These are phyloP conservation scores for Austropuccinia psidii DNA, from an alignment of 1,284 basidiomycete species.

Conservation along the genomic window DNA sequence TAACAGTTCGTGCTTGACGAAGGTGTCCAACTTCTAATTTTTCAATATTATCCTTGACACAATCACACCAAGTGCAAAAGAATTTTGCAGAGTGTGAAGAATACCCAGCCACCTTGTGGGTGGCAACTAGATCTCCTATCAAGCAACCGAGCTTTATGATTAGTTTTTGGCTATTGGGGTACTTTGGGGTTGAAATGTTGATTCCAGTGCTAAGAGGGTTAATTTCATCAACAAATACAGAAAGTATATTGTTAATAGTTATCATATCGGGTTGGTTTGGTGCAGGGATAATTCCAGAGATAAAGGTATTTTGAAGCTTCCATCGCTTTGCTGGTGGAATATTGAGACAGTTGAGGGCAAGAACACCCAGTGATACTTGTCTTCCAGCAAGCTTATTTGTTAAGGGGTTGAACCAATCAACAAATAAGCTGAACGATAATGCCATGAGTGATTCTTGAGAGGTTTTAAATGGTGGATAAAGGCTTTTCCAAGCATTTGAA, in stretches of 20 bases:
- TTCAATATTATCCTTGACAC: not conserved
- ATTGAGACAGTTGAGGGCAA: slow-evolving; percentile 10
- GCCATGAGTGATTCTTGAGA: no score
- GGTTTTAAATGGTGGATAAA: no score
- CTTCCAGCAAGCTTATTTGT: not conserved
- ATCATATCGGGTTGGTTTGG: not conserved
- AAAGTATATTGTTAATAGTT: slow-evolving; percentile 1
- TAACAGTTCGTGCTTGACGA: no score
- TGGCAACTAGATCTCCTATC: not conserved
- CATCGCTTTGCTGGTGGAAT: not conserved
- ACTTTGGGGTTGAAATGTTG: not conserved
- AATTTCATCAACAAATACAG: not conserved
- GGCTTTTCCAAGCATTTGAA: not conserved
- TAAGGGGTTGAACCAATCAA: slow-evolving; percentile 11
- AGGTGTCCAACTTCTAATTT: no score
- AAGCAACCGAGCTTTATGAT: not conserved
- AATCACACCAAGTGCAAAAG: not conserved
- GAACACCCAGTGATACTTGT: not conserved
- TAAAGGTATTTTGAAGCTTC: not conserved
- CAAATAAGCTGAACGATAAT: not conserved
- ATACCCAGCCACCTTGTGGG: slow-evolving; percentile 9
- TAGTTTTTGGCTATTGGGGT: not conserved
- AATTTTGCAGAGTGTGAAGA: not conserved
- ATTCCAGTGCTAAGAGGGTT: not conserved
- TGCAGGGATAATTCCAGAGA: not conserved